Evolutionary conservation across 495 filamentous ascomycete species (phyloP), one percentile per base, ranked within the genome.

Genomic region (Viridothelium virens): DNA sequence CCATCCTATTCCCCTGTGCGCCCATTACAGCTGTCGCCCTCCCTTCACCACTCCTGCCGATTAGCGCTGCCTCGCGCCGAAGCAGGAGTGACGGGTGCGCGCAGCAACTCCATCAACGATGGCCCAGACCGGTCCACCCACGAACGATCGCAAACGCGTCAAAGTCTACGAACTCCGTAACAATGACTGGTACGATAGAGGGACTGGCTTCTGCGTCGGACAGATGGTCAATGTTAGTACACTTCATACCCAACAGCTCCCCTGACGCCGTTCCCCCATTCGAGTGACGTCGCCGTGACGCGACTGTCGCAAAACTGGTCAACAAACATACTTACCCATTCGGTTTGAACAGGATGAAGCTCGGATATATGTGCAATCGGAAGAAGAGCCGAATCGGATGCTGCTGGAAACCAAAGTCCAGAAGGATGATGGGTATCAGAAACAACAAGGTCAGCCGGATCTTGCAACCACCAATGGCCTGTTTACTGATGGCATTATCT

Each of bases 121-220:
- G 92, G 92, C 92, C 84, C 87, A 92, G 83, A 85, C 88, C 73
- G 85, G 91, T 80, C 85, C 89, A 77, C 84, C 88, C 73, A 79
- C 87, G 73, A 87, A 88, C 80, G 90, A 92, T 78, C 91, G 89
- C 84, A 96, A 92, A 82, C 89, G 94, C 82, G 94, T 98, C 71
- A 98, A 98, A 82, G 94, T 98, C 71, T 98, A 98, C 77, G 94
- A 98, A 80, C 84, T 98, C 69, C 90, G 88, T 72, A 91, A 96
- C 78, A 96, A 94, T 83, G 95, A 98, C 84, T 98, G 94, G 94
- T 96, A 92, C 75, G 94, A 98, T 79, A 83, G 95, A 67, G 94
- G 94, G 63, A 98, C 94, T 25, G 94, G 94, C 56, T 97, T 97
- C 77, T 98, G 94, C 77, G 89, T 83, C 34, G 92, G 91, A 34